These are phyloP conservation scores for Colletotrichum sp. DNA, from an alignment of 2,329 filamentous ascomycete species.

Conservation along the genomic window DNA sequence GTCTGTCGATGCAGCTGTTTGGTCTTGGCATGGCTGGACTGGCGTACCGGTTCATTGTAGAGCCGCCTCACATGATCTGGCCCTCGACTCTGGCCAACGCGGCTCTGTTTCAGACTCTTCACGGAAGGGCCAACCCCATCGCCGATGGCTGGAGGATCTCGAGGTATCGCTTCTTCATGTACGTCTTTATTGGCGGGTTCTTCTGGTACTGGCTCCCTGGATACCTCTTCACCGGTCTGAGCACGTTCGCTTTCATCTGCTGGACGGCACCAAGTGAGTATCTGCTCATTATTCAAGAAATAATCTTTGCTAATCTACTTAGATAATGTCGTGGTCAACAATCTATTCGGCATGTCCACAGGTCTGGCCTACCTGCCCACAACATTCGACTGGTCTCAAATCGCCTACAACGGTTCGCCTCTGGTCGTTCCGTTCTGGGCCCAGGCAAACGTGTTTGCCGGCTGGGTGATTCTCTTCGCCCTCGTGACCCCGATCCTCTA, in stretches of 20 bases:
- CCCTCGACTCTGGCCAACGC: conserved; percentile 49
- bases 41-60: conserved; percentile 47
- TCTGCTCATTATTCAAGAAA: conserved; percentile 12
- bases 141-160: conserved; percentile 40
- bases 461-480: conserved; percentile 62
- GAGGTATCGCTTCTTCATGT: conserved; percentile 40
- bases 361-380: conserved; percentile 33
- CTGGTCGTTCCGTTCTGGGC: conserved; percentile 59
- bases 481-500: conserved; percentile 62
- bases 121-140: conserved; percentile 39
- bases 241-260: conserved; percentile 49
- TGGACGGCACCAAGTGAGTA: conserved; percentile 44
- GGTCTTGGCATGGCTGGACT: conserved; percentile 52
- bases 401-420: conserved; percentile 35
- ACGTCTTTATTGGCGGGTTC: conserved; percentile 45
- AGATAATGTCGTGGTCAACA: conserved; percentile 70
- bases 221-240: conserved; percentile 48
- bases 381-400: conserved; percentile 35
- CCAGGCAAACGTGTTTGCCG: conserved; percentile 66
- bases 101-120: conserved; percentile 45
- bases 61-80: conserved; percentile 51
- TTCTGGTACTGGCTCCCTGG: conserved; percentile 54
- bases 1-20: conserved; percentile 50
- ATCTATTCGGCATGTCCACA: conserved; percentile 59
- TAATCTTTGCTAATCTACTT: not conserved